A percentile compares a stretch with the other conserved stretches of the same genome.
Conservation (phyloP, 2,329 filamentous ascomycete genomes). For the Ceratocystis cacaofunesta region DNA sequence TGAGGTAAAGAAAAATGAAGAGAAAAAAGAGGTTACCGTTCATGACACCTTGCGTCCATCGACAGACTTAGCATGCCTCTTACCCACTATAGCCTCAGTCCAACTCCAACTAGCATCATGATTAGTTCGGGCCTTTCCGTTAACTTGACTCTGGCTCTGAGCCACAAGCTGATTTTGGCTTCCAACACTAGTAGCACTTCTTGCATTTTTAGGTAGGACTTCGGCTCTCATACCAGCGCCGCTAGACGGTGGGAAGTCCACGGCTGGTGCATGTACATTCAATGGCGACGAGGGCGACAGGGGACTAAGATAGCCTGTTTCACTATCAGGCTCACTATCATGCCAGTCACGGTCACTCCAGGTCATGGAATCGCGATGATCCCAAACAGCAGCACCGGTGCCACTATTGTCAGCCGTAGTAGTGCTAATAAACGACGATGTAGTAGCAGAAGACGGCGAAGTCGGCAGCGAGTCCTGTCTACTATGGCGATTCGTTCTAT, state of each 20-base stretch:
- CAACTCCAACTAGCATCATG: slow-evolving; percentile 31
- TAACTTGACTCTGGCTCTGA: neutral
- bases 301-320: slow-evolving; percentile 20
- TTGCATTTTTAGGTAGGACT: neutral
- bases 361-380: slow-evolving; percentile 37
- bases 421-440: slow-evolving; percentile 4
- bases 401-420: too few species aligned
- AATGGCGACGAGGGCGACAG: slow-evolving; percentile 5
- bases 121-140: neutral
- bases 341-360: slow-evolving; percentile 55
- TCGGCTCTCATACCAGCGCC: neutral
- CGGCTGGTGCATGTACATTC: neutral
- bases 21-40: neutral
- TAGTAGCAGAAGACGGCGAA: neutral
- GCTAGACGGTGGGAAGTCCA: neutral
- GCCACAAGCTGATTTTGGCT: neutral
- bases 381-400: slow-evolving; percentile 14
- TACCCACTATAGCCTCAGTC: slow-evolving; percentile 41
- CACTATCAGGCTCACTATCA: slow-evolving; percentile 37
- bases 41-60: neutral
- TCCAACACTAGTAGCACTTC: too few species aligned
- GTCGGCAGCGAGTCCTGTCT: neutral
- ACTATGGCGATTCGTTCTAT: slow-evolving; percentile 4
- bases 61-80: slow-evolving; percentile 18
- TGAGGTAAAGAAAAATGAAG: neutral